Conservation (phyloP, 768 basidiomycete genomes). For the Leccinum imitatum region DNA sequence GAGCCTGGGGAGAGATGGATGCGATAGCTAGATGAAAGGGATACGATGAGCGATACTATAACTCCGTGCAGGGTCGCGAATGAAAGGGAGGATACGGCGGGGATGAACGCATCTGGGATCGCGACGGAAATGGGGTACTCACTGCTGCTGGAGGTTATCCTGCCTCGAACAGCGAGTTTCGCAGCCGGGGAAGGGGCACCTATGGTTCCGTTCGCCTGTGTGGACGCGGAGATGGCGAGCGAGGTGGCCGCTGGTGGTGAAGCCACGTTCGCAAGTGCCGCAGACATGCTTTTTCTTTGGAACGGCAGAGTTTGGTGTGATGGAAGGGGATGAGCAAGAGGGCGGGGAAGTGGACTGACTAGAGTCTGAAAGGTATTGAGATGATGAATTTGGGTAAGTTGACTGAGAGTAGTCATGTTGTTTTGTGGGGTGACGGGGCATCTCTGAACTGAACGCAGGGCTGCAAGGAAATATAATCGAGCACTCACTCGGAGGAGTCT, state of each 20-base stretch:
- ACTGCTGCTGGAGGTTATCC: slow-evolving; percentile 70
- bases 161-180: slow-evolving; percentile 88
- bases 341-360: slow-evolving; percentile 21
- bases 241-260: slow-evolving; percentile 88
- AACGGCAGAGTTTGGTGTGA: background rate
- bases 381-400: slow-evolving; percentile 12
- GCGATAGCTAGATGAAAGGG: slow-evolving; percentile 54
- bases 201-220: slow-evolving; percentile 90
- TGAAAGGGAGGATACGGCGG: slow-evolving; percentile 3
- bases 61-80: slow-evolving; percentile 17
- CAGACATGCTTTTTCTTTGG: slow-evolving; percentile 57
- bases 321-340: slow-evolving; percentile 2
- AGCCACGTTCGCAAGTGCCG: slow-evolving; percentile 67
- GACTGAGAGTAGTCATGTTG: slow-evolving; percentile 26
- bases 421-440: slow-evolving; percentile 34
- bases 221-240: slow-evolving; percentile 87
- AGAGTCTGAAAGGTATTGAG: slow-evolving; percentile 28
- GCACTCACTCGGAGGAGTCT: slow-evolving; percentile 27
- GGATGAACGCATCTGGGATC: slow-evolving; percentile 3
- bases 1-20: slow-evolving; percentile 83
- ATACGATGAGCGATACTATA: slow-evolving; percentile 3
- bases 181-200: slow-evolving; percentile 93
- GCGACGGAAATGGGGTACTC: slow-evolving; percentile 6
- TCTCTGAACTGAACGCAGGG: slow-evolving; percentile 18
- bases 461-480: slow-evolving; percentile 22